Evolutionary conservation across 768 basidiomycete genomes (phyloP), one percentile per base, ranked within the genome.

Genomic region (Chiua virens): DNA sequence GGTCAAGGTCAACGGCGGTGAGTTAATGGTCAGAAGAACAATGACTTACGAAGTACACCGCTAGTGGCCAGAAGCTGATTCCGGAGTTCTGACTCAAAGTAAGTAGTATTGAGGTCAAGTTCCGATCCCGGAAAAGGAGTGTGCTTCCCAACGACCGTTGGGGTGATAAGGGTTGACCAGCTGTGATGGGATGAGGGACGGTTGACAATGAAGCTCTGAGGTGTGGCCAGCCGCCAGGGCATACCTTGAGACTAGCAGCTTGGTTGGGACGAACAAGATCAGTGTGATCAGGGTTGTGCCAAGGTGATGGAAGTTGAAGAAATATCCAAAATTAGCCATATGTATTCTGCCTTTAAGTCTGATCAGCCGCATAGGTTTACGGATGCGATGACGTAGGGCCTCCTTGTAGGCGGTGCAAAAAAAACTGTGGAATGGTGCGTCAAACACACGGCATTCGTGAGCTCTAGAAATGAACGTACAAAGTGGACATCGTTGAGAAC

Each of bases 101-200:
- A 48, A 9, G 8, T 42, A 4, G 38, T 45, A 4, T 22, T 40
- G 18, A 55, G 39, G 23, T 58, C 54, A 1, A 49, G 34, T 37
- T 58, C 57, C 15, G 21, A 37, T 10, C 56, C 56, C 3, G 22
- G 22, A 15, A 35, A 18, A 13, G n/a, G 22, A 14, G 37, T 18
- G 10, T 34, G 13, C 8, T 13, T n/a, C 20, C n/a, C 17, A n/a
- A 58, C 28, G 21, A 41, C 11, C 3, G 28, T 46, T n/a, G 56
- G 56, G 1, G 50, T 45, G 9, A 58, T 18, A 5, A 58, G 46
- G 10, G 56, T 58, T 27, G 56, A 23, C 53, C 56, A 58, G 15
- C 32, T 34, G 32, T 15, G 32, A 14, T 15, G 15, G 3, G 32
- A 34, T 34, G 11, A 34, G 7, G 32, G 32, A 34, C 3, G 14